Evolutionary conservation across 1,139 yeast species (phyloP), one percentile per base, ranked within the genome.

Genomic region (Casaregolazyma lundiana): DNA sequence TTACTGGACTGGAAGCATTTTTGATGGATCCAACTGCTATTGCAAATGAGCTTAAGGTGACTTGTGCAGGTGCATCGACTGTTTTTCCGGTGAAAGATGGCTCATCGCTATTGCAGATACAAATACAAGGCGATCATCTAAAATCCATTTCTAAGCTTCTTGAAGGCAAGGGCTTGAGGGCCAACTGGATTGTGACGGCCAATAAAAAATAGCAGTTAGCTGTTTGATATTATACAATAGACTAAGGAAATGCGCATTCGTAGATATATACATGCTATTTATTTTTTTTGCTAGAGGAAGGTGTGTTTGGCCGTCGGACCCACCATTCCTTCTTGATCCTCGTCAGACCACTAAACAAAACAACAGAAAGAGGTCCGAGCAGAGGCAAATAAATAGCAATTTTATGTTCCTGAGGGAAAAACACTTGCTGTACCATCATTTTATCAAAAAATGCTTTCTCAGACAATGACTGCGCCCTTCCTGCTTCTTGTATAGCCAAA

Each of bases 381-480:
- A 92, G 68, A 0, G 97, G 98, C 58, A 88, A 71, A 55, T 89
- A 92, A 0, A 92, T 96, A 0, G 97, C 97, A 59, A 90, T 71
- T 62, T 88, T 89, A 63, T 92, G 97, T 61, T 90, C 97, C 54
- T 87, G 90, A 0, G 97, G 97, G 71, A 90, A 89, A 60, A 85
- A 89, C 42, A 85, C 86, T 61, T 90, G 97, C 59, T 88, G 96
- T 6, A 90, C 92, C 95, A 92, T 90, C 64, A 84, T 90, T 58
- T 86, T 85, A 55, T 90, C 95, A 63, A 90, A 92, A 59, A 92
- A 90, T 0, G 97, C 97, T 35, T 71, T 69, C 57, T 88, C 85
- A 1, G 95, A 80, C 30, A 70, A 64, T 36, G 69, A 63, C 24
- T 78, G 70, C 6, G 92, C 80, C 16, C 64, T 59, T 11, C 82